phyloP scores from a whole-genome alignment of 352 stramenopile genomes.

The Pythium phragmitis region DNA sequence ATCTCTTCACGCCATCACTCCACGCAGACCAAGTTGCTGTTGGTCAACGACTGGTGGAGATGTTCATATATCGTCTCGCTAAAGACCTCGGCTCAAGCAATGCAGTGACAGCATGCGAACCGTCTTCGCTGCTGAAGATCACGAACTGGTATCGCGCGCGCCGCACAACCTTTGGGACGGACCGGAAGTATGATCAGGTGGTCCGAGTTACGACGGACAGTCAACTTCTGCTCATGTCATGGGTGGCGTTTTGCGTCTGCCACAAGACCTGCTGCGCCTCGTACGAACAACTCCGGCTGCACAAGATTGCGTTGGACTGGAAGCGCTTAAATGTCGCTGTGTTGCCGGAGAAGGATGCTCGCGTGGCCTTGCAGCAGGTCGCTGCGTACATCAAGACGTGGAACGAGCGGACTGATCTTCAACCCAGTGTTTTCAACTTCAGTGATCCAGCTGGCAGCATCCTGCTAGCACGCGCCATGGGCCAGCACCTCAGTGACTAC shows the following conservation, averaged over 20 bases:
- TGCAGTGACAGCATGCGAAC: background rate
- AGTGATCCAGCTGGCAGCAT: slow-evolving; percentile 1
- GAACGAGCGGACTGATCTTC: background rate
- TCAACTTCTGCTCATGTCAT: slow-evolving; percentile 11
- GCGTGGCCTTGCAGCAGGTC: background rate
- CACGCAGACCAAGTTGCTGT: background rate
- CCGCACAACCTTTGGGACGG: background rate
- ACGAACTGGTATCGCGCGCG: slow-evolving; percentile 4
- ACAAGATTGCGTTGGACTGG: slow-evolving; percentile 10
- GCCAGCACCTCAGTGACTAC: background rate
- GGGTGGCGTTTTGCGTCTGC: slow-evolving; percentile 6
- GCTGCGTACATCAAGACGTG: slow-evolving; percentile 3
- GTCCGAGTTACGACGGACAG: slow-evolving; percentile 1
- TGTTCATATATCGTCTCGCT: slow-evolving; percentile 3
- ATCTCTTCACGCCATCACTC: background rate
- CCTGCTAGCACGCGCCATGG: background rate
- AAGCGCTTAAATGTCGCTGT: slow-evolving; percentile 7
- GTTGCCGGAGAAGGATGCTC: slow-evolving; percentile 1
- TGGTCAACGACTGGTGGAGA: background rate
- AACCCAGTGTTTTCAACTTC: slow-evolving; percentile 1
- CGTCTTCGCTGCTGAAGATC: background rate
- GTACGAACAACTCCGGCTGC: background rate
- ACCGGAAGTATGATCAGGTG: background rate
- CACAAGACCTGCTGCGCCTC: slow-evolving; percentile 1
- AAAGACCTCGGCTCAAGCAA: background rate